Evolutionary conservation across 116 monocot species (phyloP), one percentile per base, ranked within the genome.

Genomic region (Papilionanthe hybrid): DNA sequence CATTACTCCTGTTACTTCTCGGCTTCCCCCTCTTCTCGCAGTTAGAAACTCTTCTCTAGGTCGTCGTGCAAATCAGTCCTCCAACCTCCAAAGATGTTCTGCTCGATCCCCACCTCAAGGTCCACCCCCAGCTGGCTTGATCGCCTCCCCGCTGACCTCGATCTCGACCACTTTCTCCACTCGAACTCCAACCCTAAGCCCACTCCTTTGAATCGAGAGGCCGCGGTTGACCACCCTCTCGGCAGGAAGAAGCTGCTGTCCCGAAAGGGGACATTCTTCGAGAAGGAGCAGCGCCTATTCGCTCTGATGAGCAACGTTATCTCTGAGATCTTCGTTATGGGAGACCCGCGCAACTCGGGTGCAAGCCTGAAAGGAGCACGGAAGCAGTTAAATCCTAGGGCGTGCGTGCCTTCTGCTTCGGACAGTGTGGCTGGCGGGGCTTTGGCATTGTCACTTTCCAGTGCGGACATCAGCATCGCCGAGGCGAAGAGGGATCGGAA

Each of bases 251-350:
- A 75, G 11, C 25, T 32, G n/a, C 28, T 1, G 25, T 27, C 55
- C 29, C 65, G 27, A 23, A 80, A 29, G 83, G 72, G 37, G 41
- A 69, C 8, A 32, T 28, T 50, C 9, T 75, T 29, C 29, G 67
- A 82, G 28, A 76, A 88, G 18, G 58, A 82, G 5, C 74, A 22
- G 57, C 66, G 7, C 53, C 63, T 85, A 42, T 76, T 83, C 63
- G 79, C 86, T 75, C 76, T 82, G 32, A 80, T 91, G 78, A 80
- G 80, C 83, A 44, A 55, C 76, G 89, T 86, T 80, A 55, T 96
- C 42, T 79, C 93, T 9, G 96, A 96, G 50, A 89, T 96, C 75
- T 96, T 96, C 77, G 84, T 88, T 56, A 96, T 96, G 89, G 88
- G 76, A 7, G 72, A 58, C 15, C 86, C 78, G 20, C 68, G 49